Conservation (phyloP, 257 asterid genomes). For the Leptodermis oblonga region DNA sequence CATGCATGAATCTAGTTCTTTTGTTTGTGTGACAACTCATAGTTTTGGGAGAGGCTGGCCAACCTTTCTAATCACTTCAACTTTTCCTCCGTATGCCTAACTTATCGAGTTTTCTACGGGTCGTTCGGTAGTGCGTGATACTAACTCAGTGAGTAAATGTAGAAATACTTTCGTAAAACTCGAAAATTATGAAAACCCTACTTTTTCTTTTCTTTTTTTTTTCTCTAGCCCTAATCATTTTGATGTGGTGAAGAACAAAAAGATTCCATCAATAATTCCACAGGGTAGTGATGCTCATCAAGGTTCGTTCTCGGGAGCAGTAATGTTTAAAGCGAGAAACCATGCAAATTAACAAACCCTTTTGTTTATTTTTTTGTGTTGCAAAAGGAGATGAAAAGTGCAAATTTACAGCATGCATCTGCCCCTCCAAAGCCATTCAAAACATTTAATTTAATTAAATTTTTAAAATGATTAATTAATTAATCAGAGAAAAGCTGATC, state of each 20-base stretch:
- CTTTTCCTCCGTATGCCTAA: constrained; percentile 17
- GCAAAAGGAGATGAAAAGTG: constrained; percentile 10
- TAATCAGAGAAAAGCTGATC: too few species aligned
- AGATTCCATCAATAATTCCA: constrained; percentile 22
- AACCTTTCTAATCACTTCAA: constrained; percentile 13
- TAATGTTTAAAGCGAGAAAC: constrained; percentile 13
- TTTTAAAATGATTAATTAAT: too few species aligned
- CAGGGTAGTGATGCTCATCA: constrained; percentile 12
- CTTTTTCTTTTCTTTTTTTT: too few species aligned
- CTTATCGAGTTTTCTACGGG: too few species aligned
- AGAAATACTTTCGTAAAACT: too few species aligned
- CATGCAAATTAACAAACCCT: constrained; percentile 20
- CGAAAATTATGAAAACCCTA: too few species aligned
- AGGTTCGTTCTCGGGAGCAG: background rate
- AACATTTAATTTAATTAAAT: too few species aligned
- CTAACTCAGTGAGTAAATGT: too few species aligned
- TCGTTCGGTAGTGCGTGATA: too few species aligned
- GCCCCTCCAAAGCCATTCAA: background rate
- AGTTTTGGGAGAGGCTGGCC: constrained; percentile 2
- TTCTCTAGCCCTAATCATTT: constrained; percentile 17
- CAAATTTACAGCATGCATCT: background rate
- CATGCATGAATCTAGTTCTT: constrained; percentile 13
- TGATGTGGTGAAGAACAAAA: constrained; percentile 23
- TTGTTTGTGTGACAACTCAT: constrained; percentile 21
- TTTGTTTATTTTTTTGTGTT: background rate